Base-by-base conservation (phyloP, 352 stramenopile genomes). In the Phytopythium mirpurense region DNA sequence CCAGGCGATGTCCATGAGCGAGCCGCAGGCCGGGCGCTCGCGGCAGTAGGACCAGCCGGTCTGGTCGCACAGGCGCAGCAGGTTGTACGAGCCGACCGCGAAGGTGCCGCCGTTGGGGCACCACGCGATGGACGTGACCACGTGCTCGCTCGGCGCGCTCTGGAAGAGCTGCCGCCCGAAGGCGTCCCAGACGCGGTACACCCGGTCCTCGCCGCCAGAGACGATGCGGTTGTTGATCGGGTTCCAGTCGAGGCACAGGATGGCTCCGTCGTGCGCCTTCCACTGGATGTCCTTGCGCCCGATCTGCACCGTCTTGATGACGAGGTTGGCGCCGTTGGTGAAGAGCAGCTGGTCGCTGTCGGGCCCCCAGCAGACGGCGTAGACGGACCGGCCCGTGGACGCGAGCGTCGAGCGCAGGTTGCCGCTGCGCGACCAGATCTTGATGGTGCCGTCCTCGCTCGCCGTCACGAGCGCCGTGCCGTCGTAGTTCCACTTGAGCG, bases 181-280 rank as follows among this genome's bases (percentile, higher is more conserved):
- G 14, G 74, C 74, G 60, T 98, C 92, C 91, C 93, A 98, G 14
- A 97, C 80, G 11, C 90, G 75, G 63, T 97, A 98, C 26, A 90
- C 78, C 8, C 93, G 78, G 60, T 98, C 93, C 70, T 98, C 93
- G 5, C 92, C 89, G 26, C 93, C 93, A 11, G 81, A 96, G 38
- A 98, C 73, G 50, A 98, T 80, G 23, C 87, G 79, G 42, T 95
- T 90, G 57, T 93, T 96, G 46, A 97, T 95, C 37, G 82, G 72
- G 54, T 93, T 97, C 93, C 93, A 98, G 65, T 97, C 90, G n/a
- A 97, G 62, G 38, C 82, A 94, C 23, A 96, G 64, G 56, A 98
- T 95, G 18, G 82, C 74, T 34, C 86, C 88, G 46, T 96, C 90
- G 63, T 98, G 91, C 5, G 79, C 92, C 42, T 94, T 93, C 92